These are phyloP conservation scores for Termitomyces heimii DNA, from an alignment of 768 basidiomycete species.

Conservation along the genomic window DNA sequence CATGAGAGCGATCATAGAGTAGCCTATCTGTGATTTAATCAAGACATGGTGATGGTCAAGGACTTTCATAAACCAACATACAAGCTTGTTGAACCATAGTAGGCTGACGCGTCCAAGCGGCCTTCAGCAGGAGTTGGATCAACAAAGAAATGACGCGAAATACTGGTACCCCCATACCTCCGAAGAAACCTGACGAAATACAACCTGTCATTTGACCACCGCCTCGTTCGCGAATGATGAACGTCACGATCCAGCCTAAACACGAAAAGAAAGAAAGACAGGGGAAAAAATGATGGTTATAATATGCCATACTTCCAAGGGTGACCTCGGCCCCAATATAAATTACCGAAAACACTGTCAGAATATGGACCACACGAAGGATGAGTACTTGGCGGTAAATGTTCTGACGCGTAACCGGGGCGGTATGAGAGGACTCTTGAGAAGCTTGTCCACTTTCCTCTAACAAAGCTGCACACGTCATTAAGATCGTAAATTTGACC, in stretches of 20 bases:
- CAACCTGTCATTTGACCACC: constrained; percentile 45
- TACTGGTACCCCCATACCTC: constrained; percentile 7
- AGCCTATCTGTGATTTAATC: constrained; percentile 21
- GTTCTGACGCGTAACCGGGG: constrained; percentile 15
- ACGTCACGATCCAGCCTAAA: constrained; percentile 52
- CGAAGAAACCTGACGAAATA: constrained; percentile 25
- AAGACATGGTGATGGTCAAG: neutral
- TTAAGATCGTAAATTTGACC: neutral
- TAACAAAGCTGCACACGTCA: constrained; percentile 10
- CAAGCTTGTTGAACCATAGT: constrained; percentile 43
- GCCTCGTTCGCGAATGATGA: constrained; percentile 35
- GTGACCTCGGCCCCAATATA: constrained; percentile 52
- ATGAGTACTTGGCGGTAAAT: constrained; percentile 41
- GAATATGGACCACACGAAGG: constrained; percentile 33
- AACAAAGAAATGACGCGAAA: neutral
- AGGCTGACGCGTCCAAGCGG: constrained; percentile 43
- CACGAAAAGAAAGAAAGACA: neutral
- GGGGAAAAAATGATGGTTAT: neutral
- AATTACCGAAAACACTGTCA: constrained; percentile 38
- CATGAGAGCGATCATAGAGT: constrained; percentile 27
- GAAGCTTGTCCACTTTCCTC: constrained; percentile 21
- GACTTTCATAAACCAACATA: constrained; percentile 10
- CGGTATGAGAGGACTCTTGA: constrained; percentile 10
- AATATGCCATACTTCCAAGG: constrained; percentile 31
- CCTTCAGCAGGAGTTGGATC: constrained; percentile 19